phyloP scores from a whole-genome alignment of 345 rosid genomes.

The Eucalyptus grandis region DNA sequence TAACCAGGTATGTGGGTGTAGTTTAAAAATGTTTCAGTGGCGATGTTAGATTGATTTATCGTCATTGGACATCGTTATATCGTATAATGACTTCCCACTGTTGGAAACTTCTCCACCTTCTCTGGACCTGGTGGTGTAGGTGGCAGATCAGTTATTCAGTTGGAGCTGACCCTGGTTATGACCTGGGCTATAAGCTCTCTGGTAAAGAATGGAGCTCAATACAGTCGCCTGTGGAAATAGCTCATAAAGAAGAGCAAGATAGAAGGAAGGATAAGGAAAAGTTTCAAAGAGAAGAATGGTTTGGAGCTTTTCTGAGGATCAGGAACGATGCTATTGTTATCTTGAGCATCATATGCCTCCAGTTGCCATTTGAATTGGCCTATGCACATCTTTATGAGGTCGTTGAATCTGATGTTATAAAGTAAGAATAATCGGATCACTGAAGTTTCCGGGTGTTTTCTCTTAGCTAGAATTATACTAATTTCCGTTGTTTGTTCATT shows the following conservation, averaged over 20 bases:
- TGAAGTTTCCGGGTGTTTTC: background rate
- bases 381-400: slow-evolving; percentile 91
- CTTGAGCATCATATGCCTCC: slow-evolving; percentile 77
- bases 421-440: slow-evolving; percentile 31
- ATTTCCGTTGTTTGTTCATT: background rate
- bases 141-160: slow-evolving; percentile 73
- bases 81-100: background rate
- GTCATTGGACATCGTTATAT: background rate
- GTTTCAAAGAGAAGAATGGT: slow-evolving; percentile 85
- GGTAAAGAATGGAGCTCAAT: slow-evolving; percentile 50
- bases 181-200: slow-evolving; percentile 8
- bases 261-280: slow-evolving; percentile 49
- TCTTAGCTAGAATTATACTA: background rate
- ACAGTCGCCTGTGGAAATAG: slow-evolving; percentile 35
- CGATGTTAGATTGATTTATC: background rate
- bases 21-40: background rate
- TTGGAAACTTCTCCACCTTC: background rate
- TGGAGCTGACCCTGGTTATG: slow-evolving; percentile 47
- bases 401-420: slow-evolving; percentile 33
- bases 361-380: slow-evolving; percentile 92
- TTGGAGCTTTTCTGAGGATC: slow-evolving; percentile 59
- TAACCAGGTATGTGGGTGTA: slow-evolving; percentile 39
- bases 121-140: slow-evolving; percentile 15
- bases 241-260: slow-evolving; percentile 29
- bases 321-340: slow-evolving; percentile 67